phyloP scores from a whole-genome alignment of 352 stramenopile species.

The Phytopythium delawarense region DNA sequence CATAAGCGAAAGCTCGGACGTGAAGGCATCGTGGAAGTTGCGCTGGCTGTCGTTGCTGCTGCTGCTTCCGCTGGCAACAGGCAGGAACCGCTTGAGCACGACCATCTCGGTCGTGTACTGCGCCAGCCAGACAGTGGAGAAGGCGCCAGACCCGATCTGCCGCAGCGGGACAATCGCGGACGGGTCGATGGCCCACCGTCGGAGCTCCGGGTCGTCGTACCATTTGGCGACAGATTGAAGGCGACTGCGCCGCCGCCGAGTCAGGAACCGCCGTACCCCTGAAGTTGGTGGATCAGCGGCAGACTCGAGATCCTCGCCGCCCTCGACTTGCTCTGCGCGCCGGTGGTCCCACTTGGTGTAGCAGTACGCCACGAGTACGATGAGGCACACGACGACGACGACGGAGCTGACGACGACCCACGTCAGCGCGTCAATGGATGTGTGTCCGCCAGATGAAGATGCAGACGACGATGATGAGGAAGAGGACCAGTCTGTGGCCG shows the following conservation, averaged over 20 bases:
- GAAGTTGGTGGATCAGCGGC: neutral
- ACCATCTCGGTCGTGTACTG: slow-evolving; percentile 41
- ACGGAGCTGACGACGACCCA: slow-evolving; percentile 10
- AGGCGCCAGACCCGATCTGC: slow-evolving; percentile 32
- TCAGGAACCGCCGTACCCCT: neutral
- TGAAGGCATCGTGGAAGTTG: slow-evolving; percentile 37
- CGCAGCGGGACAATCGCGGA: slow-evolving; percentile 24
- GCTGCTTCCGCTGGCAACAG: slow-evolving; percentile 1
- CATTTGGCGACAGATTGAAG: neutral
- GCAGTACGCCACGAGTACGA: slow-evolving; percentile 8
- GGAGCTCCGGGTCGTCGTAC: slow-evolving; percentile 53
- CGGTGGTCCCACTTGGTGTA: slow-evolving; percentile 4
- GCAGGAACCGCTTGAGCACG: slow-evolving; percentile 47
- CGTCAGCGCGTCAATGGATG: slow-evolving; percentile 6
- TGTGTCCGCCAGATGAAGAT: neutral
- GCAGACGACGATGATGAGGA: neutral
- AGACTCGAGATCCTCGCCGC: neutral
- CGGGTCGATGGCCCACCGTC: slow-evolving; percentile 44
- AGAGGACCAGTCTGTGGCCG: neutral
- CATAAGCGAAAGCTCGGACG: slow-evolving; percentile 69
- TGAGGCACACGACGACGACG: slow-evolving; percentile 7
- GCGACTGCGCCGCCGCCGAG: neutral
- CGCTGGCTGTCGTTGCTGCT: slow-evolving; percentile 8
- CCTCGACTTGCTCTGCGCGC: neutral
- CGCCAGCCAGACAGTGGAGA: slow-evolving; percentile 49